Evolutionary conservation across 1,284 basidiomycete species (phyloP).

Genomic region (Coniophora puteana): DNA sequence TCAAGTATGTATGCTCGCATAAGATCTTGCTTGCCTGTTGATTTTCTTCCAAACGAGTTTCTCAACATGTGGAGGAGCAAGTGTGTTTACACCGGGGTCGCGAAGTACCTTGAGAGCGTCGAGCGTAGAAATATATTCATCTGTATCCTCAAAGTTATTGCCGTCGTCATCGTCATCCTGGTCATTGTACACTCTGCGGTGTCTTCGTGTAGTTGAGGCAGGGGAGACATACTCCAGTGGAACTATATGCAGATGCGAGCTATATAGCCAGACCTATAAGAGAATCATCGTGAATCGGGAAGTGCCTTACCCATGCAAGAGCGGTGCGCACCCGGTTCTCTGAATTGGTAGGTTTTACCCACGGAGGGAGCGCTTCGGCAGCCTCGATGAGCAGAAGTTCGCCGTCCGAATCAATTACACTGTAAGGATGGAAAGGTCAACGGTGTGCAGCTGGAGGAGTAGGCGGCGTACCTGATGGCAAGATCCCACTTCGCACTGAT

Average conservation of each 20-base stretch:
- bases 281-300: slow-evolving; percentile 18
- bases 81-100: slow-evolving; percentile 48
- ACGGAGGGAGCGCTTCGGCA: slow-evolving; percentile 84
- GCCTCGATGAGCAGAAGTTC: slow-evolving; percentile 97
- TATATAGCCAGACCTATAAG: slow-evolving; percentile 85
- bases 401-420: slow-evolving; percentile 88
- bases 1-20: slow-evolving; percentile 9
- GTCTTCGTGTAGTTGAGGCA: slow-evolving; percentile 49
- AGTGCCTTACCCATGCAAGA: slow-evolving; percentile 26
- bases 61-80: slow-evolving; percentile 59
- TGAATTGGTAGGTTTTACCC: slow-evolving; percentile 90
- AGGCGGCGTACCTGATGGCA: slow-evolving; percentile 55
- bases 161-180: slow-evolving; percentile 49
- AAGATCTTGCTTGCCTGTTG: slow-evolving; percentile 43
- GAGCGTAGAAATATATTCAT: slow-evolving; percentile 51
- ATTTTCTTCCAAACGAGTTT: slow-evolving; percentile 66
- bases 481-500: slow-evolving; percentile 77
- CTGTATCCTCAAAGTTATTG: slow-evolving; percentile 38
- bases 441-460: slow-evolving; percentile 6
- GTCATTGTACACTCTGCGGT: slow-evolving; percentile 37
- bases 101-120: slow-evolving; percentile 70
- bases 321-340: slow-evolving; percentile 78
- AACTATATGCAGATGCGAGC: slow-evolving; percentile 80
- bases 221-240: slow-evolving; percentile 74
- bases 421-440: slow-evolving; percentile 23